Evolutionary conservation across 2,329 filamentous ascomycete genomes (phyloP).

Genomic region (Fusarium sacchari): DNA sequence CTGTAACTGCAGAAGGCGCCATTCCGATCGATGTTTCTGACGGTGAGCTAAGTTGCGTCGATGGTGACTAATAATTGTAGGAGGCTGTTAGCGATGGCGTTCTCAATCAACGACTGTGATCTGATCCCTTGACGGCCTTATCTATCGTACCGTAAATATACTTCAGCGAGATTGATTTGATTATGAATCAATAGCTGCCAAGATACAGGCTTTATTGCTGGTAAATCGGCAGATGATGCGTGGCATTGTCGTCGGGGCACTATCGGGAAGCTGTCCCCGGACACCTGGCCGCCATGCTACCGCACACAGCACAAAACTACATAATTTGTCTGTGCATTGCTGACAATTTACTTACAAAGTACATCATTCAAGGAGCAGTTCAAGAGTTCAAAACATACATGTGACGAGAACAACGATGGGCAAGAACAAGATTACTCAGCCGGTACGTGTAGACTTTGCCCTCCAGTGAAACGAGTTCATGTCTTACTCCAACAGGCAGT

Average conservation of each 20-base stretch:
- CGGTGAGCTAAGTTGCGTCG: neutral
- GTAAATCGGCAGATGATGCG: neutral
- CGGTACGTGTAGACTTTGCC: neutral
- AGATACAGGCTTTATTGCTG: neutral
- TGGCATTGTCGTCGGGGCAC: neutral
- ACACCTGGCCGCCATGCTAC: fast-evolving
- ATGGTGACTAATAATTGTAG: neutral
- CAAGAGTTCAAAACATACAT: neutral
- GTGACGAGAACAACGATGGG: neutral
- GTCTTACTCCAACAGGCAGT: neutral
- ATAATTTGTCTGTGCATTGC: neutral
- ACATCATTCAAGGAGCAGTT: neutral
- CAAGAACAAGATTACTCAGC: neutral
- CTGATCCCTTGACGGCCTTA: neutral
- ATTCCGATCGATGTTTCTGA: neutral
- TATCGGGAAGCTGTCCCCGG: neutral
- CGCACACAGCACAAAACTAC: neutral
- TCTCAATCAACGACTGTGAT: neutral
- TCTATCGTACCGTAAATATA: neutral
- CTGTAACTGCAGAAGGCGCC: neutral
- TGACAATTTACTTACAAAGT: neutral
- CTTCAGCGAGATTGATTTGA: fast-evolving
- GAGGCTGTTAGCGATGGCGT: fast-evolving
- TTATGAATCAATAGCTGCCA: neutral
- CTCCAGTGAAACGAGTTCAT: neutral